phyloP scores from a whole-genome alignment of 352 stramenopile genomes.

The Globisporangium uncinulatum region DNA sequence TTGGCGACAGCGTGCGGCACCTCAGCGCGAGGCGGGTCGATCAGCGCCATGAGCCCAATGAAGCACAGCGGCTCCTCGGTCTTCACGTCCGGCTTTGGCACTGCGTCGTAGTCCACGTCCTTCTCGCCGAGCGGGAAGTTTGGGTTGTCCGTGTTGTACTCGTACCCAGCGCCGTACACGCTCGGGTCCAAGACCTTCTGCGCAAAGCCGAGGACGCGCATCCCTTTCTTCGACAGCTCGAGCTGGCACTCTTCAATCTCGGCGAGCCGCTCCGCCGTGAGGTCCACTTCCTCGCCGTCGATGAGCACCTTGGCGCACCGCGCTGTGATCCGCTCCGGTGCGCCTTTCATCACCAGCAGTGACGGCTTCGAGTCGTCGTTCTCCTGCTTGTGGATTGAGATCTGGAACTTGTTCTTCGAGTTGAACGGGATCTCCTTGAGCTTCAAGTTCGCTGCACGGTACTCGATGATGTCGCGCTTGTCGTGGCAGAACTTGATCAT shows the following conservation, averaged over 20 bases:
- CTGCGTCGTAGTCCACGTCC: constrained; percentile 30
- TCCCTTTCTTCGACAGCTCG: constrained; percentile 53
- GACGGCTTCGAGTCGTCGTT: constrained; percentile 60
- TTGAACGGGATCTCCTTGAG: constrained; percentile 85
- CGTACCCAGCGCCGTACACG: constrained; percentile 38
- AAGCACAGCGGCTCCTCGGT: constrained; percentile 84
- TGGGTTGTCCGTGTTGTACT: constrained; percentile 62
- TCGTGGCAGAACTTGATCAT: constrained; percentile 87
- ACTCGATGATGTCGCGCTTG: constrained; percentile 69
- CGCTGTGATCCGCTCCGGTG: constrained; percentile 93
- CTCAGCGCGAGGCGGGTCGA: constrained; percentile 91
- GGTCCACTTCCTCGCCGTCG: constrained; percentile 35
- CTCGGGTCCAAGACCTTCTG: constrained; percentile 43
- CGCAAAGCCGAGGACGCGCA: constrained; percentile 55
- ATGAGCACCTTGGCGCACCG: constrained; percentile 86
- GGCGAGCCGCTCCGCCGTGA: constrained; percentile 85
- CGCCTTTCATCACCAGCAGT: constrained; percentile 93
- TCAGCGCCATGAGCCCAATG: constrained; percentile 94
- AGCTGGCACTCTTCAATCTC: constrained; percentile 47
- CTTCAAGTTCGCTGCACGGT: constrained; percentile 51
- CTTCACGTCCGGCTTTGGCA: constrained; percentile 51
- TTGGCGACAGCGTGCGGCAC: constrained; percentile 87
- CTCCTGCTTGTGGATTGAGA: constrained; percentile 78
- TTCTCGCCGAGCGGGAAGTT: constrained; percentile 30
- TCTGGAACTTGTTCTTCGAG: constrained; percentile 83